Evolutionary conservation across 768 basidiomycete genomes (phyloP).

Genomic region (Royoungia palumana): DNA sequence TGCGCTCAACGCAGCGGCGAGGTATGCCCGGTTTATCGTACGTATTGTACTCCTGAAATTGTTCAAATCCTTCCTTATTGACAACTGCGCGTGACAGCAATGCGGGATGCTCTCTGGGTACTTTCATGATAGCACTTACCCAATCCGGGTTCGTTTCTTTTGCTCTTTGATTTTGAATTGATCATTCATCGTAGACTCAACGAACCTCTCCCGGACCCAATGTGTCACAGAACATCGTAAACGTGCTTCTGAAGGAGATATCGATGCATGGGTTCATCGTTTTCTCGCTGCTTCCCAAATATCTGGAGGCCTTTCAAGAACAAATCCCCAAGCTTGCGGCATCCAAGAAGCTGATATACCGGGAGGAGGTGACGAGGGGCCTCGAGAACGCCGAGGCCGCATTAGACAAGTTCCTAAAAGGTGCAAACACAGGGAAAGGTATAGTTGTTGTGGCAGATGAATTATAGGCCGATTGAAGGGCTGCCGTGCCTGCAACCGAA

Average conservation of each 20-base stretch:
- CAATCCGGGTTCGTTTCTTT: neutral
- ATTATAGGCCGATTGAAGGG: neutral
- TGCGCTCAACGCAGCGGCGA: slow-evolving; percentile 45
- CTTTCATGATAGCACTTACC: neutral
- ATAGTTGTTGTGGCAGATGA: slow-evolving; percentile 3
- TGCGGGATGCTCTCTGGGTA: slow-evolving; percentile 23
- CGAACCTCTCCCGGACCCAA: too few species aligned
- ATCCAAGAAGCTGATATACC: slow-evolving; percentile 44
- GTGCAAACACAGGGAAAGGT: slow-evolving; percentile 6
- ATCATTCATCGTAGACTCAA: neutral
- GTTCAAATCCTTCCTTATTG: neutral
- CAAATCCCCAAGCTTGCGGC: slow-evolving; percentile 40
- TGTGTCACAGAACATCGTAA: neutral
- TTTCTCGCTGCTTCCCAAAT: slow-evolving; percentile 27
- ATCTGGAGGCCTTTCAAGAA: slow-evolving; percentile 40
- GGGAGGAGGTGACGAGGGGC: slow-evolving; percentile 45
- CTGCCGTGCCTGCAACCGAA: too few species aligned
- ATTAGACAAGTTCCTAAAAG: neutral
- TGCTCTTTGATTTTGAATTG: too few species aligned
- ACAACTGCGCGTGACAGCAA: slow-evolving; percentile 28
- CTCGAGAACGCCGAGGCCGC: slow-evolving; percentile 32
- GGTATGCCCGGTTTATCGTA: slow-evolving; percentile 47
- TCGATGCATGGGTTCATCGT: slow-evolving; percentile 47
- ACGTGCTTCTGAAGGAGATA: slow-evolving; percentile 37
- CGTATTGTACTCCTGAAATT: neutral